These are phyloP conservation scores for Apiospora phragmitis DNA, from an alignment of 2,329 filamentous ascomycete genomes.

Conservation along the genomic window DNA sequence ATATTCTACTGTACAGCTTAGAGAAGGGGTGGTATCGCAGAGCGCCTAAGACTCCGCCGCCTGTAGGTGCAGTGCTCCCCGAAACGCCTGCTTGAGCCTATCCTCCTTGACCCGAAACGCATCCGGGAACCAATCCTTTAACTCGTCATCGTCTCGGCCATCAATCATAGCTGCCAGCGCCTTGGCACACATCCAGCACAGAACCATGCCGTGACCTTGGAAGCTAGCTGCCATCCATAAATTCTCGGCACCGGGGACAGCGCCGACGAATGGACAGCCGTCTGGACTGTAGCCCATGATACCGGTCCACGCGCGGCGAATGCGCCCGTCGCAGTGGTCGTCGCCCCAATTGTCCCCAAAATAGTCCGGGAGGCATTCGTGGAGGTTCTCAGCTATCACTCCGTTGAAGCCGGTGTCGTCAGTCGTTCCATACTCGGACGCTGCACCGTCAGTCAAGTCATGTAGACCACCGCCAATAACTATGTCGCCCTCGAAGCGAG, in stretches of 20 bases:
- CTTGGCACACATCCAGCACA: slow-evolving; percentile 60
- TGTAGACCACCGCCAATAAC: slow-evolving; percentile 43
- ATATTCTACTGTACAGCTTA: neutral
- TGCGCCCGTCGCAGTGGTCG: slow-evolving; percentile 40
- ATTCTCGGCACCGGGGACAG: slow-evolving; percentile 32
- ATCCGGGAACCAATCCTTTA: slow-evolving; percentile 52
- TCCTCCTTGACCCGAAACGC: slow-evolving; percentile 48
- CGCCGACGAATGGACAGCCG: slow-evolving; percentile 30
- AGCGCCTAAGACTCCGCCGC: slow-evolving; percentile 13
- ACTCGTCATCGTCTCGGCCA: slow-evolving; percentile 31
- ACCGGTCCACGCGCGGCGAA: slow-evolving; percentile 42
- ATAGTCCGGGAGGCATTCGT: slow-evolving; percentile 44
- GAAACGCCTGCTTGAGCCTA: slow-evolving; percentile 41
- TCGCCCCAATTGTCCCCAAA: slow-evolving; percentile 49
- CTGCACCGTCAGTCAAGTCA: slow-evolving; percentile 30
- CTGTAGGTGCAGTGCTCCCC: slow-evolving; percentile 28
- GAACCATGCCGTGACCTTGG: slow-evolving; percentile 49
- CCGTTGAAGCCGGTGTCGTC: slow-evolving; percentile 43
- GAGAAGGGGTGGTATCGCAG: neutral
- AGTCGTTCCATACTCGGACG: slow-evolving; percentile 43
- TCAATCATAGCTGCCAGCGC: slow-evolving; percentile 57
- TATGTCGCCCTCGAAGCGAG: slow-evolving; percentile 39
- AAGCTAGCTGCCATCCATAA: slow-evolving; percentile 41
- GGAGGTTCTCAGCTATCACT: slow-evolving; percentile 40
- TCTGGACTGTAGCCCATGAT: slow-evolving; percentile 21